Evolutionary conservation across 176 grass and related monocot species (phyloP), one percentile per base, ranked within the genome.

Genomic region (Hordeum marinum): DNA sequence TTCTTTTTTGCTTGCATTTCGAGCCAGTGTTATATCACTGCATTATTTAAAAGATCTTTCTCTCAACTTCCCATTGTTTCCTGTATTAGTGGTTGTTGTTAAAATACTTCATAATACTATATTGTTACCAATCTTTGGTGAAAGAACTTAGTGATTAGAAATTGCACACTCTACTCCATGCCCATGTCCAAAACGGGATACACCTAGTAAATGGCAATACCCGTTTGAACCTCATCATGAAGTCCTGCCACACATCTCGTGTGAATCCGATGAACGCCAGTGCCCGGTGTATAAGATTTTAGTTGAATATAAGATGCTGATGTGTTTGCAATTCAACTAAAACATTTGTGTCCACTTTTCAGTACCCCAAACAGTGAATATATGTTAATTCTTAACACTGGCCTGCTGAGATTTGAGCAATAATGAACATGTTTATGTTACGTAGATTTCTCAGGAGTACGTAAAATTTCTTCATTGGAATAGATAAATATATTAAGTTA

Each of bases 1-100:
- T 84, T 72, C 32, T 68, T 75, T 75, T 82, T 88, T 17, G 25
- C 39, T 58, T 77, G 57, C 18, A 58, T 46, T 63, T 63, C 43
- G 64, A 78, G 39, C 27, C 55, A 41, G 18, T 87, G 15, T 54
- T 10, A 32, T 76, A 34, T 57, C 15, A 23, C 6, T 26, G 20
- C 41, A 65, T 54, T 11, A 18, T 59, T 34, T 58, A 26, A 13
- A 80, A 74, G 35, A 55, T 85, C 71, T 52, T 18, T 27, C 17
- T 88, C 46, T 85, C 25, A 48, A 65, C 11, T 82, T 6, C 36
- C 68, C 11, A 20, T 23, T 70, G 23, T 29, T 80, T 81, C 72
- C 10, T 75, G 17, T 73, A 68, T 83, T 29, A 84, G 36, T 72
- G 78, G 18, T 74, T 42, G 8, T 54, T 75, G 72, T 75, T 32